phyloP scores from a whole-genome alignment of 768 basidiomycete species.

The Pholiota molesta region DNA sequence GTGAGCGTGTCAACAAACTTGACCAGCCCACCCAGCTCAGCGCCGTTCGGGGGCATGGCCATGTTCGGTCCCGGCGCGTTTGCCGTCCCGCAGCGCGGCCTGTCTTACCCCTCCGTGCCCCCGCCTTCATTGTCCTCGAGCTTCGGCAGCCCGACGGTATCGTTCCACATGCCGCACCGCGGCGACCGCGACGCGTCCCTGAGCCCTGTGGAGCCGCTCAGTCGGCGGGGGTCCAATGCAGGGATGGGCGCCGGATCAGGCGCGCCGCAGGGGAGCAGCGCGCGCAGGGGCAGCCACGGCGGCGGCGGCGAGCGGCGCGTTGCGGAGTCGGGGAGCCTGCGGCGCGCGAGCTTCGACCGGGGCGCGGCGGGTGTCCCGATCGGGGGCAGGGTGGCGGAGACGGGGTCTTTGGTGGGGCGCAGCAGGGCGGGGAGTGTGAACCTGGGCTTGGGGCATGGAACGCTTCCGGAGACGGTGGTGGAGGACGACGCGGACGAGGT shows the following conservation, averaged over 20 bases:
- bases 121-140: slow-evolving; percentile 82
- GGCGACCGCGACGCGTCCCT: slow-evolving; percentile 50
- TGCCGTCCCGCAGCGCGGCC: slow-evolving; percentile 32
- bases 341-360: slow-evolving; percentile 5
- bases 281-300: slow-evolving; percentile 29
- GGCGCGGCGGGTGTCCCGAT: slow-evolving; percentile 22
- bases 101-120: slow-evolving; percentile 83
- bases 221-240: slow-evolving; percentile 53
- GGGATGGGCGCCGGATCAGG: slow-evolving; percentile 8
- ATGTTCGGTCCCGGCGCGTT: slow-evolving; percentile 15
- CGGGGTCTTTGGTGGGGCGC: slow-evolving; percentile 37
- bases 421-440: slow-evolving; percentile 50
- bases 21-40: slow-evolving; percentile 76
- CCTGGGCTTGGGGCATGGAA: slow-evolving; percentile 8
- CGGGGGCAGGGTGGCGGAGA: slow-evolving; percentile 65
- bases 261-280: slow-evolving; percentile 35
- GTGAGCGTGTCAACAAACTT: slow-evolving; percentile 62
- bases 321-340: slow-evolving; percentile 54
- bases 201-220: slow-evolving; percentile 56
- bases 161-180: slow-evolving; percentile 34
- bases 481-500: slow-evolving; percentile 18
- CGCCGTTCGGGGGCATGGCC: slow-evolving; percentile 42
- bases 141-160: slow-evolving; percentile 68
- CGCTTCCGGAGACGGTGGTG: slow-evolving; percentile 31
- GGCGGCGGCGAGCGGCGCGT: slow-evolving; percentile 40